A percentile compares a stretch with the other conserved stretches of the same genome.
Evolutionary conservation across 768 basidiomycete species (phyloP).

Genomic region (Boletus rex-veris): DNA sequence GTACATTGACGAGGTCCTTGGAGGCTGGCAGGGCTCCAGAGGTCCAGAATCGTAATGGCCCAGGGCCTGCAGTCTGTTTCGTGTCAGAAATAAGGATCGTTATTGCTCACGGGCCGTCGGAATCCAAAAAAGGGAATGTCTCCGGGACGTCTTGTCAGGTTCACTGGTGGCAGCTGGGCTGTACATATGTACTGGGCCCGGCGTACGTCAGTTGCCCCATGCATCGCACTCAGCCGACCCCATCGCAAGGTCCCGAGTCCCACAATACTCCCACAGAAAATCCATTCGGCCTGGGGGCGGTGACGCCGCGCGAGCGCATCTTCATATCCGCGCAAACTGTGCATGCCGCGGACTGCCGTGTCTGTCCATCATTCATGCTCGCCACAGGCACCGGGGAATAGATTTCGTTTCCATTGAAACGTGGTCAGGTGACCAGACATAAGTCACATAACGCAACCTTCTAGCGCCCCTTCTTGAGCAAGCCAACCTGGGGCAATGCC

Average conservation of each 20-base stretch:
- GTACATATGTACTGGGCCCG: neutral
- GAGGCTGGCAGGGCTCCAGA: neutral
- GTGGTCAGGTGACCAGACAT: constrained; percentile 13
- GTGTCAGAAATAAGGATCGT: neutral
- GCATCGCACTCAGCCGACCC: constrained; percentile 8
- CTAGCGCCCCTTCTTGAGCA: neutral
- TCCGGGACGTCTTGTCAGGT: neutral
- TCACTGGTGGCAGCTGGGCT: neutral
- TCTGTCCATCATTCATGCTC: constrained; percentile 22
- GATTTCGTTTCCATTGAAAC: constrained; percentile 20
- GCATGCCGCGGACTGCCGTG: constrained; percentile 24
- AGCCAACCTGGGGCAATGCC: neutral
- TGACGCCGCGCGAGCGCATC: constrained; percentile 12
- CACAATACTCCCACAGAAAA: constrained; percentile 1
- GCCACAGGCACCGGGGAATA: constrained; percentile 31
- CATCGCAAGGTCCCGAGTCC: constrained; percentile 2
- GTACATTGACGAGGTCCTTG: constrained; percentile 6
- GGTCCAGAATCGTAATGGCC: neutral
- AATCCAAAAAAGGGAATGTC: constrained; percentile 4
- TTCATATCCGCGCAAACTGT: constrained; percentile 32
- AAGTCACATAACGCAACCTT: too few species aligned
- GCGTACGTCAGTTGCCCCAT: neutral
- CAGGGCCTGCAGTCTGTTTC: neutral
- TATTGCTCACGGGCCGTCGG: neutral
- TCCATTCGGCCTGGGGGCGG: constrained; percentile 5